Percentiles rank a stretch among this genome's conserved stretches.
Evolutionary conservation across 345 rosid genomes (phyloP).

Genomic region (Viola odorata): DNA sequence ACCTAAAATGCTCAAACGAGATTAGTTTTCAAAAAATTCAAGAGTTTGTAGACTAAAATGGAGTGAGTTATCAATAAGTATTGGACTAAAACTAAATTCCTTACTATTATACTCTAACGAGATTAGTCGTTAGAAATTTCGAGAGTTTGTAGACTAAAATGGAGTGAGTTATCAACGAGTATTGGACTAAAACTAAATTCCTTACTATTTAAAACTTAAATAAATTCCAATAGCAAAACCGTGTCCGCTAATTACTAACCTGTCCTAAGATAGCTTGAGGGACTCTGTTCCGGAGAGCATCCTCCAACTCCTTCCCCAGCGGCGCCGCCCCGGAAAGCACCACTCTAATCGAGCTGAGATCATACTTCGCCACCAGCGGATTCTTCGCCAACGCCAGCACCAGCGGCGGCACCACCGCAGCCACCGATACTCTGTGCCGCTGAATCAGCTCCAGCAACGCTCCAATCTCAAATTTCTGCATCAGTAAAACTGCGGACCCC

Average conservation of each 20-base stretch:
- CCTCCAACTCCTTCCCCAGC: slow-evolving; percentile 81
- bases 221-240: no score
- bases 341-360: slow-evolving; percentile 61
- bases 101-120: no score
- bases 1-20: no score
- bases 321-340: slow-evolving; percentile 97
- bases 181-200: no score
- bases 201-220: no score
- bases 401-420: slow-evolving; percentile 85
- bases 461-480: slow-evolving; percentile 90
- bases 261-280: slow-evolving; percentile 85
- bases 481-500: slow-evolving; percentile 68
- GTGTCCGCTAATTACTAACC: slow-evolving; percentile 32
- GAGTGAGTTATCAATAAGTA: no score
- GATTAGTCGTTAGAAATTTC: no score
- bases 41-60: no score
- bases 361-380: slow-evolving; percentile 53
- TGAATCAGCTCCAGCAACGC: slow-evolving; percentile 63
- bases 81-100: no score
- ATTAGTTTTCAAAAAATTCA: no score
- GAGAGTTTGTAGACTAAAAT: no score
- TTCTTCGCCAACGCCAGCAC: slow-evolving; percentile 80
- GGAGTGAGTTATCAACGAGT: no score
- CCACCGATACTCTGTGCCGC: slow-evolving; percentile 59
- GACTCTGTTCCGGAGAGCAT: slow-evolving; percentile 51